These are phyloP conservation scores for Curvularia sp. DNA, from an alignment of 2,329 filamentous ascomycete species.

Conservation along the genomic window DNA sequence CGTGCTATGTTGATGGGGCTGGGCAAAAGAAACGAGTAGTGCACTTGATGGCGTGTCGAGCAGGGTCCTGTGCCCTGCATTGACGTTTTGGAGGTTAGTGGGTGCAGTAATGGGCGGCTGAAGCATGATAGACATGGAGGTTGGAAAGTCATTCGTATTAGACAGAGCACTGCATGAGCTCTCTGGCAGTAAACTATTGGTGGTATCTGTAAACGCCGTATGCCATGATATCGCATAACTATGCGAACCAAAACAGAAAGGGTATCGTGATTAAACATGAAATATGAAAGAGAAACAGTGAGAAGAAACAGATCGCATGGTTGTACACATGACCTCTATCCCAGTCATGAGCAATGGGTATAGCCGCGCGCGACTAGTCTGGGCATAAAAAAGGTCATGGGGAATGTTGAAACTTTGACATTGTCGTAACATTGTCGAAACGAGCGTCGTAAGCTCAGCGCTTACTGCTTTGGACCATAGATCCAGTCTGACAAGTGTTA, in stretches of 20 bases:
- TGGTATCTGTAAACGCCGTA: conserved; percentile 3
- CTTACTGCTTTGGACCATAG: conserved; percentile 45
- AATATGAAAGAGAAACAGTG: conserved; percentile 1
- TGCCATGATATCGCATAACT: neutral
- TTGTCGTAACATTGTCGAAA: conserved; percentile 19
- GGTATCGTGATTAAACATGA: conserved; percentile 22
- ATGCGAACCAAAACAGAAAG: conserved; percentile 8
- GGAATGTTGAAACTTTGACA: neutral
- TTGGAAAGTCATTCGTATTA: neutral
- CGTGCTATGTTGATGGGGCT: neutral
- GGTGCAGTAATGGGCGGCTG: neutral
- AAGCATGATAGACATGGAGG: neutral
- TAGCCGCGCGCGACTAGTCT: conserved; percentile 12
- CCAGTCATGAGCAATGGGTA: neutral
- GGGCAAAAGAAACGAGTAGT: neutral
- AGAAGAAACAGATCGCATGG: neutral
- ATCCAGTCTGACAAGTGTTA: conserved; percentile 51
- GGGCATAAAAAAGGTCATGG: conserved; percentile 7
- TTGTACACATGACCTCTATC: neutral
- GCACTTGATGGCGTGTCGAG: neutral
- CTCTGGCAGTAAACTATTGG: neutral
- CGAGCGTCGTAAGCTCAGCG: conserved; percentile 17
- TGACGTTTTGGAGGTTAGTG: neutral
- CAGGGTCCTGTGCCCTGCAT: neutral
- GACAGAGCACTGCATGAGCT: neutral